These are phyloP conservation scores for Emergomyces africanus DNA, from an alignment of 2,329 filamentous ascomycete species.

Conservation along the genomic window DNA sequence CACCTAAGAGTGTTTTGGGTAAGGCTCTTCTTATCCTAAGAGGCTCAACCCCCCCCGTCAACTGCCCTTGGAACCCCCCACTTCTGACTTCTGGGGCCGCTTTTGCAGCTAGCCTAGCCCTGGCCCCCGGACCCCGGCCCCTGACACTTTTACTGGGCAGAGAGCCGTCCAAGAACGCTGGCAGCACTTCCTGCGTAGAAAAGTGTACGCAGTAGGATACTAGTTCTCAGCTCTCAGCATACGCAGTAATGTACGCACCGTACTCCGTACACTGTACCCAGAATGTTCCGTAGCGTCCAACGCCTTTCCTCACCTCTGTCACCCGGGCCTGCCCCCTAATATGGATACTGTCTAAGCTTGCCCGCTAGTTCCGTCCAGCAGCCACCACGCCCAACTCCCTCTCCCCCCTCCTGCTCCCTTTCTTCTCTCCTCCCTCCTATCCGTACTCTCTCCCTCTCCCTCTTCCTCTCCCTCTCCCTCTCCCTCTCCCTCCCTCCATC, in stretches of 20 bases:
- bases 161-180: too few species aligned
- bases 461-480: constrained; percentile 5
- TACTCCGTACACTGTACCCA: too few species aligned
- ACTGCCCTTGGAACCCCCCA: background rate
- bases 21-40: background rate
- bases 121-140: background rate
- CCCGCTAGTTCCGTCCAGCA: background rate
- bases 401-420: constrained; percentile 1
- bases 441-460: background rate
- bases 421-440: background rate
- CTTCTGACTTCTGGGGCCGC: background rate
- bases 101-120: background rate
- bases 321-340: background rate
- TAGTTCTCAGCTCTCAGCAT: too few species aligned
- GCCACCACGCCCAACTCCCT: background rate
- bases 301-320: background rate
- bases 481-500: constrained; percentile 10
- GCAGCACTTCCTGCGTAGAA: too few species aligned
- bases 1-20: background rate
- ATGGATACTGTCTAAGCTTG: background rate
- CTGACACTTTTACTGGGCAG: too few species aligned
- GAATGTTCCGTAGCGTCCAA: too few species aligned
- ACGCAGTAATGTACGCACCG: too few species aligned
- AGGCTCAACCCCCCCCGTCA: background rate
- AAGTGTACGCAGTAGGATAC: too few species aligned